A percentile compares a stretch with the other conserved stretches of the same genome.
These are phyloP conservation scores for Russula abietina DNA, from an alignment of 768 basidiomycete species.

Conservation along the genomic window DNA sequence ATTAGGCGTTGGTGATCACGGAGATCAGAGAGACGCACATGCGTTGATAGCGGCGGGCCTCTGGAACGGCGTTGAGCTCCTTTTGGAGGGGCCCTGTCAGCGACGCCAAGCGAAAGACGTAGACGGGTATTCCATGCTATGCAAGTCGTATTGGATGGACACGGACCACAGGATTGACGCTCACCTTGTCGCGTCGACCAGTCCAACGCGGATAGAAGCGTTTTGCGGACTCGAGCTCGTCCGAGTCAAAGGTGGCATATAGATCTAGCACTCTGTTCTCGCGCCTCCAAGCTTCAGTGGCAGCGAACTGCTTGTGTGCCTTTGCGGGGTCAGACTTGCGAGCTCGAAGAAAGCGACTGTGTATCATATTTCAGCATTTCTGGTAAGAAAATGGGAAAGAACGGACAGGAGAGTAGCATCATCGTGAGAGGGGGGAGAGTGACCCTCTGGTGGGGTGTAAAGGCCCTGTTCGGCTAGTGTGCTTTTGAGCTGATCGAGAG, in stretches of 20 bases:
- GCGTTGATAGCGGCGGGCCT: conserved; percentile 56
- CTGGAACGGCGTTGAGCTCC: conserved; percentile 50
- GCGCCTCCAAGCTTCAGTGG: conserved; percentile 62
- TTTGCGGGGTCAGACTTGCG: conserved; percentile 55
- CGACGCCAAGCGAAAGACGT: conserved; percentile 69
- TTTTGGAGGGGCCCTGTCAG: conserved; percentile 48
- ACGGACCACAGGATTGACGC: background rate
- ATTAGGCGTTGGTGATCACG: background rate
- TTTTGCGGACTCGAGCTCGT: conserved; percentile 55
- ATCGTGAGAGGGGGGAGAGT: conserved; percentile 45
- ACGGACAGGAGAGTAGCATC: conserved; percentile 63
- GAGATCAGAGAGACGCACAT: conserved; percentile 45
- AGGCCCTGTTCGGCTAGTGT: background rate
- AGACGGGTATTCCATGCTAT: conserved; percentile 64
- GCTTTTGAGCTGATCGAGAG: background rate
- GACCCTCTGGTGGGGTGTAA: conserved; percentile 26
- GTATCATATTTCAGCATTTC: background rate
- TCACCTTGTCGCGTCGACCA: conserved; percentile 67
- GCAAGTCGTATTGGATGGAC: background rate
- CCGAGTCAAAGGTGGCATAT: conserved; percentile 50
- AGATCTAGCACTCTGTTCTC: conserved; percentile 56
- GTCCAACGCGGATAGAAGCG: conserved; percentile 79
- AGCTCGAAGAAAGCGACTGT: conserved; percentile 79
- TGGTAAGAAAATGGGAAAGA: background rate
- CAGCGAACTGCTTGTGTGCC: conserved; percentile 66